phyloP scores from a whole-genome alignment of 2,329 filamentous ascomycete genomes.

The Lasiodiplodia theobromae region DNA sequence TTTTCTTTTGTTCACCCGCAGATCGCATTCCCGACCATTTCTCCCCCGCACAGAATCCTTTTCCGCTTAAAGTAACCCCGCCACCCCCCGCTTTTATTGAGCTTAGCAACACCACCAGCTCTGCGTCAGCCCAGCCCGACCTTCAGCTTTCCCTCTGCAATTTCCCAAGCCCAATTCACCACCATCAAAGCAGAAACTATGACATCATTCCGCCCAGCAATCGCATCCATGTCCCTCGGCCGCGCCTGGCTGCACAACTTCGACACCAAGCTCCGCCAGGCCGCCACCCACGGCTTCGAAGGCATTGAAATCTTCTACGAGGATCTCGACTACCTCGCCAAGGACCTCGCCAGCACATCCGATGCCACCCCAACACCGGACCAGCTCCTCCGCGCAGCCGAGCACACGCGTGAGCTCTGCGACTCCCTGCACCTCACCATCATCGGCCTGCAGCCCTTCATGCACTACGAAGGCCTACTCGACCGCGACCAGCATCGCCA shows the following conservation, averaged over 20 bases:
- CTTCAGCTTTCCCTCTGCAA: too few relatives aligned
- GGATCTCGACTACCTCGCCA: neutral
- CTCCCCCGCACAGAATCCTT: too few relatives aligned
- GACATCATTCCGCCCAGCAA: neutral
- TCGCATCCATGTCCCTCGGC: neutral
- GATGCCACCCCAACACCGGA: neutral
- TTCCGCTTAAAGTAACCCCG: too few relatives aligned
- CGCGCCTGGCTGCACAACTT: constrained; percentile 17
- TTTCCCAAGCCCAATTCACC: too few relatives aligned
- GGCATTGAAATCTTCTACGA: neutral
- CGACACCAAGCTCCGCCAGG: constrained; percentile 29
- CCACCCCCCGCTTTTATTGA: too few relatives aligned
- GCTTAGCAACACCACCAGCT: too few relatives aligned
- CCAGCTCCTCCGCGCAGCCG: neutral
- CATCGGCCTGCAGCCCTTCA: constrained; percentile 33
- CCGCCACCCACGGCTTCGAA: constrained; percentile 29
- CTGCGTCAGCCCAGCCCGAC: too few relatives aligned
- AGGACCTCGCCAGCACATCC: neutral
- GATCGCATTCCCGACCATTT: too few relatives aligned
- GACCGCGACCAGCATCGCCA: constrained; percentile 30
- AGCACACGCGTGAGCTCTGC: constrained; percentile 27
- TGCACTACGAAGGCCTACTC: constrained; percentile 34
- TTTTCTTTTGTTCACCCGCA: too few relatives aligned
- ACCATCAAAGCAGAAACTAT: neutral
- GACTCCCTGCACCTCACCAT: constrained; percentile 15